Percentiles rank a stretch among this genome's conserved stretches.
Conservation (phyloP, 2,329 filamentous ascomycete genomes). For the Xylaria sp. region DNA sequence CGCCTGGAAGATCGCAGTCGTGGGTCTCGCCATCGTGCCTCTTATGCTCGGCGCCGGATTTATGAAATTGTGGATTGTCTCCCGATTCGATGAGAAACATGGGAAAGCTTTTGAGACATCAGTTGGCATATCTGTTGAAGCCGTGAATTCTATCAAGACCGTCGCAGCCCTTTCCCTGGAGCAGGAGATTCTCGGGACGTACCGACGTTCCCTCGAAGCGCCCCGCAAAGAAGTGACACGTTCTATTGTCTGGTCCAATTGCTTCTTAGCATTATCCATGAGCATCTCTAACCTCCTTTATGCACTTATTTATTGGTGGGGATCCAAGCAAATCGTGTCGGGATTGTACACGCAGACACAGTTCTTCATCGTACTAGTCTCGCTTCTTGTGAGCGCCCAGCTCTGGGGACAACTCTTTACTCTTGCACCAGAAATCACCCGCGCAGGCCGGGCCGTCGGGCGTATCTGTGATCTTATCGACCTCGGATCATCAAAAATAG, state of each 20-base stretch:
- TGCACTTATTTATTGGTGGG: conserved; percentile 84
- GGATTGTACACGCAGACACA: conserved; percentile 71
- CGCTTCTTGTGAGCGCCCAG: conserved; percentile 77
- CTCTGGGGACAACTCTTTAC: conserved; percentile 80
- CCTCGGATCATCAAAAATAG: conserved; percentile 50
- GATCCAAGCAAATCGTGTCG: conserved; percentile 73
- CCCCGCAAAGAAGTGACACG: conserved; percentile 65
- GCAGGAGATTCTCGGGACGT: conserved; percentile 61
- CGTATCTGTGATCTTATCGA: conserved; percentile 64
- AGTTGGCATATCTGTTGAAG: conserved; percentile 72
- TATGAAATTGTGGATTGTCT: conserved; percentile 72
- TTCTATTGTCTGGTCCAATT: conserved; percentile 62
- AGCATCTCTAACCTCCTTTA: conserved; percentile 74
- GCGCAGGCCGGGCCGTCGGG: conserved; percentile 69
- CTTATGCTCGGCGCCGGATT: conserved; percentile 74
- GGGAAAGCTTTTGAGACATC: conserved; percentile 72
- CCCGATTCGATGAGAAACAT: conserved; percentile 70
- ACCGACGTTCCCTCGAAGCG: conserved; percentile 60
- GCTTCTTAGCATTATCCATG: conserved; percentile 70
- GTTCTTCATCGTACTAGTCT: conserved; percentile 79
- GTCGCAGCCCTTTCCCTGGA: conserved; percentile 66
- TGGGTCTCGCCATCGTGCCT: conserved; percentile 75
- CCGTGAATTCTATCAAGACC: conserved; percentile 72
- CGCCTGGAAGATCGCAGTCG: conserved; percentile 80
- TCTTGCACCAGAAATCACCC: conserved; percentile 78